Evolutionary conservation across 257 asterid species (phyloP), one percentile per base, ranked within the genome.

Genomic region (Solanum microdontum): DNA sequence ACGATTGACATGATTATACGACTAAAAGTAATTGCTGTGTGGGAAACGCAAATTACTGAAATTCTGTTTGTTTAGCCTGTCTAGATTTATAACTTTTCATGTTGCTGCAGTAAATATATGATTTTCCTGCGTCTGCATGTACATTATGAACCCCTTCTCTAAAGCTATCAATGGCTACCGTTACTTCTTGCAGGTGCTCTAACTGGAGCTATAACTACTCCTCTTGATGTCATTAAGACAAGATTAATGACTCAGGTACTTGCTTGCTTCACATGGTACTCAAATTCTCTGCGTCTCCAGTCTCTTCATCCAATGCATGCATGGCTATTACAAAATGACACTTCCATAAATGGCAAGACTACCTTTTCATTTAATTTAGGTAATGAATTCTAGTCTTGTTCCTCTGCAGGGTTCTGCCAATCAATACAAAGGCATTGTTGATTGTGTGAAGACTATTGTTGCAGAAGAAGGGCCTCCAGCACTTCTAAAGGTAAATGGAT

Each of bases 191-290:
- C 89, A 96, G 99, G 99, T 34, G 99, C 98, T 74, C 91, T 97
- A 80, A 97, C 99, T 55, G 98, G 98, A 88, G 99, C 99, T 88
- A 86, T 97, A 75, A 97, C 99, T 84, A 97, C 99, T 88, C 99
- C 99, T 45, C 94, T 97, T 58, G 99, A 97, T 91, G 99, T 97
- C 93, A 94, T 97, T 89, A 97, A 97, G 91, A 97, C 99, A 30
- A 94, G 99, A 91, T 88, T 97, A 91, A 97, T 97, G 99, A 89
- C 92, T 89, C 99, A 97, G 98, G 99, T 95, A 93, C 88, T 80
- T 73, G 51, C 43, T 84, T 75, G 82, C 58, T 84, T 76, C 51
- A 34, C 24, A 13, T 86, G 73, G 88, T 74, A n/a, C 55, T 83
- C 69, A 75, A 51, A 48, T 36, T 48, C 21, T 79, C 28, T 15